Evolutionary conservation across 1,284 basidiomycete genomes (phyloP), one percentile per base, ranked within the genome.

Genomic region (Cutaneotrichosporon sp.): DNA sequence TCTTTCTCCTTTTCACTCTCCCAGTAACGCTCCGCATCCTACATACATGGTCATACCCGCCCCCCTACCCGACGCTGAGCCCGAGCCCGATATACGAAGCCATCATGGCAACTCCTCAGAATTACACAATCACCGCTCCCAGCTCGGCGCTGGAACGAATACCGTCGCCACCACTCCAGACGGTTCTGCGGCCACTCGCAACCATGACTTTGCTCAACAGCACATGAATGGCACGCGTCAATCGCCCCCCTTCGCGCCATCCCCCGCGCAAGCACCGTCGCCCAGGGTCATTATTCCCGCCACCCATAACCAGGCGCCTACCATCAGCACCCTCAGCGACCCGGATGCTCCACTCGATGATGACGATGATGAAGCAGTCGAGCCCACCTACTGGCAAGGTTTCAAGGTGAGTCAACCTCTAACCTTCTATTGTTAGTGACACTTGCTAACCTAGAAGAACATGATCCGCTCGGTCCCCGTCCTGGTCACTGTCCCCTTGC

Each of bases 401-500:
- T 45, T 52, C 41, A 59, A 46, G 45, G 54, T 55, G 25, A 34
- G 53, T 44, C n/a, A n/a, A 22, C 32, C 19, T 16, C 10, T 10
- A 9, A 5, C 12, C 22, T n/a, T 10, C 39, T 19, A 34, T n/a
- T n/a, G 17, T 5, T 7, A 7, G 24, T 19, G 25, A 32, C n/a
- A 32, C 46, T 16, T 11, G 11, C 47, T 32, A 20, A 46, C 10
- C 11, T 24, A n/a, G 9, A 46, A 70, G 68, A 70, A 67, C 54
- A 70, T 64, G 33, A 53, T 71, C 51, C 66, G 65, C 48, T 46
- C 58, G 6, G 60, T 62, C 5, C 66, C 66, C 9, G 48, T 60
- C 16, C 52, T 70, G 17, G 51, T 52, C 32, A 57, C 54, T 4
- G 51, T 66, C 48, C 73, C 83, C 24, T 49, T 81, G 34, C 77